Base-by-base conservation (phyloP, 1,284 basidiomycete species). In the Ceratobasidium papillatum region DNA sequence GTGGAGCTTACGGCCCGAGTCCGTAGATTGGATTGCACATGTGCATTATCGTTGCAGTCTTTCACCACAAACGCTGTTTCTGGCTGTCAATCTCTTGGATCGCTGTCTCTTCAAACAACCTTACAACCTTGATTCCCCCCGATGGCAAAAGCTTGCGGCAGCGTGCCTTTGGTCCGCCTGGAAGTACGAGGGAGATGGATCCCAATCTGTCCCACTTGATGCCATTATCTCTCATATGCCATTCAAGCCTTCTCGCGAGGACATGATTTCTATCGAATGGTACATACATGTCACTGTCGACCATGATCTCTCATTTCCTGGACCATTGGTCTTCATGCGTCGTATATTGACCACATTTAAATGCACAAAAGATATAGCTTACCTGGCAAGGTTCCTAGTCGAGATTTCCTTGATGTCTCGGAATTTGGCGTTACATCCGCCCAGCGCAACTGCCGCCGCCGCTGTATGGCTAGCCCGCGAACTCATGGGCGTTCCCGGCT, bases 131-230 rank as follows among this genome's bases (percentile, higher is more conserved):
- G 9, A 43, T 19, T 54, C 25, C 4, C 17, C 19, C 19, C n/a
- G 36, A 12, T 71, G 41, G 54, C 22, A 59, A 12, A 2, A 27
- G 17, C 2, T 61, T 7, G 68, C 54, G 5, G 38, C 56, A 17
- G 43, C 68, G n/a, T 59, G 68, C 22, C 30, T 59, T 3, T 71
- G 68, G 68, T 59, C 54, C 17, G 36, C 68, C 27, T 71, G 68
- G 68, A 71, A 71, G 41, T 61, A 47, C 32, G 68, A 71, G 30
- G 30, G 30, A 5, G 36, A 34, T 12, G 27, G n/a, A 7, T 34
- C 41, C 14, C 25, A 36, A 27, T 25, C 56, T 12, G 25, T 47
- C 22, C 38, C 51, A 5, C 52, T 71, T 8, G 68, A 71, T 34
- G 17, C n/a, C 17, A 22, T 71, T 22, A 19, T 61, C n/a, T 19